phyloP scores from a whole-genome alignment of 306 rosid species.

The Medicago lupulina region DNA sequence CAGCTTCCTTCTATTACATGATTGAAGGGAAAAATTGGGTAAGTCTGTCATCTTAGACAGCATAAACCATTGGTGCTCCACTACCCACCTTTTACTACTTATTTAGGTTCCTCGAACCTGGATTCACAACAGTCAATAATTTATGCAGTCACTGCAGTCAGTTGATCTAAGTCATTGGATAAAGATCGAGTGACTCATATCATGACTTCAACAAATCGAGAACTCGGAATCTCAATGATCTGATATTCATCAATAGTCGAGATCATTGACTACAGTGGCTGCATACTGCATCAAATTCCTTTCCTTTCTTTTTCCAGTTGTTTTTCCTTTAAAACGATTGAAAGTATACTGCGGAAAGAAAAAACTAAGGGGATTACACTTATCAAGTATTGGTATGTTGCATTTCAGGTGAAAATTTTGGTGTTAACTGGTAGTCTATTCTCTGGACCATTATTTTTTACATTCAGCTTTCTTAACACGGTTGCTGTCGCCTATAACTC shows the following conservation, averaged over 20 bases:
- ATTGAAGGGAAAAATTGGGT: conserved; percentile 63
- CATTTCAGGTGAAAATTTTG: conserved; percentile 53
- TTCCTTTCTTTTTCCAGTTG: neutral
- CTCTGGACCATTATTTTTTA: conserved; percentile 57
- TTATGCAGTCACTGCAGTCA: neutral
- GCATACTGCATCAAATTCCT: neutral
- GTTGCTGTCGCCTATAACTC: conserved; percentile 60
- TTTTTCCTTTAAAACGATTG: conserved; percentile 2
- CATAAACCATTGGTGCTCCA: conserved; percentile 25
- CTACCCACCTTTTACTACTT: conserved; percentile 18
- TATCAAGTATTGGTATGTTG: conserved; percentile 37
- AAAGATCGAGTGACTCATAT: neutral
- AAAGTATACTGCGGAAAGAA: conserved; percentile 23
- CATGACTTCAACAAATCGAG: neutral
- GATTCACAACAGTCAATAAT: neutral
- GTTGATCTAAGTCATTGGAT: neutral
- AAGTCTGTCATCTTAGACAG: conserved; percentile 12
- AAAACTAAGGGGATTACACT: conserved; percentile 33
- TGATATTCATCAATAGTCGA: neutral
- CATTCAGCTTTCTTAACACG: conserved; percentile 60
- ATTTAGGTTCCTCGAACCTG: neutral
- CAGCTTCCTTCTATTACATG: conserved; percentile 57
- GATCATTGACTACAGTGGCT: neutral
- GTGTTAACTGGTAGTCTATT: conserved; percentile 57
- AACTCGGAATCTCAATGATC: neutral